Conservation (phyloP, 2,329 filamentous ascomycete species). For the Furcasterigmium furcatum region DNA sequence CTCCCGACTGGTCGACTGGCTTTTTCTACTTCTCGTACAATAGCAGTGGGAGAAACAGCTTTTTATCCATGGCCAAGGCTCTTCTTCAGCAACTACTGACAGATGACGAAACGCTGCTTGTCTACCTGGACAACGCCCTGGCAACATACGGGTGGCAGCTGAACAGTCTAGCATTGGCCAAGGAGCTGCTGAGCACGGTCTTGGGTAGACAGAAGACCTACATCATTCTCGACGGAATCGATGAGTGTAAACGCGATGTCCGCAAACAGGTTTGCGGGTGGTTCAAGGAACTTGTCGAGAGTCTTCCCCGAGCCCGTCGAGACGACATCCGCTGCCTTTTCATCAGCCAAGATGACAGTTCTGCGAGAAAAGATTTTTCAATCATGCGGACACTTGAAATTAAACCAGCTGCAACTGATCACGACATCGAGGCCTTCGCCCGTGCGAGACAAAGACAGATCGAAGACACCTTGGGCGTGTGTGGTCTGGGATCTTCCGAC, state of each 20-base stretch:
- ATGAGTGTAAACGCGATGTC: not conserved
- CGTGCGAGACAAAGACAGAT: not conserved
- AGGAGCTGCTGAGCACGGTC: not conserved
- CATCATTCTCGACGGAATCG: not conserved
- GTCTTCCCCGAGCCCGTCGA: not conserved
- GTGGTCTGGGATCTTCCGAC: too few species aligned
- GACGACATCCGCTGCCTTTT: not conserved
- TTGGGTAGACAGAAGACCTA: not conserved
- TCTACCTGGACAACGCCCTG: not conserved
- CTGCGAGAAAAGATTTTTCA: not conserved
- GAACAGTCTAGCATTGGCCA: not conserved
- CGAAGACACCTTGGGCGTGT: not conserved
- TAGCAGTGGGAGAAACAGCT: not conserved
- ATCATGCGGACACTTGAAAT: not conserved
- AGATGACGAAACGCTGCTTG: too few species aligned
- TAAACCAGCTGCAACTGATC: not conserved
- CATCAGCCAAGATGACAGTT: not conserved
- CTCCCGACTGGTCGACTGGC: too few species aligned
- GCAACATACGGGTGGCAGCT: not conserved
- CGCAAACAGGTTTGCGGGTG: not conserved
- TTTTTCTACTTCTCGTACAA: too few species aligned
- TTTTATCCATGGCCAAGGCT: not conserved
- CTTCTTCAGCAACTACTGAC: too few species aligned
- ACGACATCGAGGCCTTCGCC: not conserved
- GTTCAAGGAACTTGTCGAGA: not conserved